These are phyloP conservation scores for Persicaria tinctoria DNA, from an alignment of 148 eudicot species.

Conservation along the genomic window DNA sequence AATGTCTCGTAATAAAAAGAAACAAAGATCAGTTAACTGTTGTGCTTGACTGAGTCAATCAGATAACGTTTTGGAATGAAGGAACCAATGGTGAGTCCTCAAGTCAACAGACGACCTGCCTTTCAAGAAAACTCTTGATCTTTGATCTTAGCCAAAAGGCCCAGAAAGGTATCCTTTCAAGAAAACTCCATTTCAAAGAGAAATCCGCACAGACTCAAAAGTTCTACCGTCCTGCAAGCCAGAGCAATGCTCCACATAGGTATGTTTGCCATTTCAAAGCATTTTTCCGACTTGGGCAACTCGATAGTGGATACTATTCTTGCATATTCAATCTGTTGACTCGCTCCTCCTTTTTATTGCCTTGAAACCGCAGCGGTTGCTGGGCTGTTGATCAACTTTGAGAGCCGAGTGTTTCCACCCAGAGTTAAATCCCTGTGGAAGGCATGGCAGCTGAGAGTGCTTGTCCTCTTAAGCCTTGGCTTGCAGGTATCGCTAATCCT, in stretches of 20 bases:
- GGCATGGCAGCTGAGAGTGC: constrained; percentile 25
- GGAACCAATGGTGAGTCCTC: background rate
- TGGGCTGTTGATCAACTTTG: constrained; percentile 19
- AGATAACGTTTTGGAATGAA: constrained; percentile 1
- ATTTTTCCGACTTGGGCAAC: no score
- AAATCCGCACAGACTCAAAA: background rate
- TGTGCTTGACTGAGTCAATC: constrained; percentile 1
- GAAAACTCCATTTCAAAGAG: background rate
- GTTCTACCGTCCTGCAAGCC: background rate
- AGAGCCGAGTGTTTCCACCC: constrained; percentile 24
- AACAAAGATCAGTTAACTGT: background rate
- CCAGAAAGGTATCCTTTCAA: constrained; percentile 34
- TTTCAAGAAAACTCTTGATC: background rate
- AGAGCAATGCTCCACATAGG: background rate
- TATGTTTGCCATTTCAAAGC: background rate
- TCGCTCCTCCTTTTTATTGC: background rate
- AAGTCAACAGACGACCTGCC: background rate
- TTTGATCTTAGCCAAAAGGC: constrained; percentile 52
- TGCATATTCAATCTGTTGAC: no score
- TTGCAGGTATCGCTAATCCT: constrained; percentile 23
- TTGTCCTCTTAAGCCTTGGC: constrained; percentile 28
- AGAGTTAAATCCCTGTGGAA: constrained; percentile 20
- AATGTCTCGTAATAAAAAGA: no score
- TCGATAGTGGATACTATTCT: no score
- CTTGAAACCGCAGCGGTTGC: constrained; percentile 13